Base-by-base conservation (phyloP, 345 rosid species). In the Syzygium grande region DNA sequence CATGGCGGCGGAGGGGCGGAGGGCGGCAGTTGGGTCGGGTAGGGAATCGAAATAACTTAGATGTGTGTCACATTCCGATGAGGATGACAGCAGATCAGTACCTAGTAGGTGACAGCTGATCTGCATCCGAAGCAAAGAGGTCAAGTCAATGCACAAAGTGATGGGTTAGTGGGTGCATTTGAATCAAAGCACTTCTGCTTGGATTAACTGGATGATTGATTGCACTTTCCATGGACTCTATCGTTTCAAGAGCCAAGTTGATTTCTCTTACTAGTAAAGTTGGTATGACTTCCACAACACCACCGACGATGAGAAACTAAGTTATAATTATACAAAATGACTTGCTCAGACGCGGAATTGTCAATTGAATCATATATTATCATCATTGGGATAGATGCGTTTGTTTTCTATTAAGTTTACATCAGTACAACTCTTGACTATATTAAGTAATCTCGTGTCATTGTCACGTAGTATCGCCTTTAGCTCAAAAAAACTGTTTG, bases 391-490 rank as follows among this genome's bases (percentile, higher is more conserved):
- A 61, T 25, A 58, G 1, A 61, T 1, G 73, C 15, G 19, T 15
- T 15, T 7, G 2, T 63, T 7, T 15, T 63, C 30, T 29, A 29
- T 15, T 65, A 65, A 65, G 41, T 65, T 65, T 3, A 7, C 78
- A 63, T 63, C 6, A 63, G 1, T 6, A n/a, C 16, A 0, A 63
- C 21, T 14, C 73, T 63, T 29, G 22, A 30, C 12, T 16, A 15
- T 65, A 19, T 30, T 29, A 0, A 30, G 6, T 30, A 5, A 16
- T 30, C 43, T 65, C 0, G 1, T 29, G 38, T 30, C 38, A 4
- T 3, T 30, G 3, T 30, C 22, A 0, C 23, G 0, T 0, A 6
- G 22, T 65, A 8, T 29, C 22, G 8, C 78, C 78, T 65, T 16
- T 29, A 65, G 41, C 41, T 30, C 30, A 65, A 65, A n/a, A 65